Conservation (phyloP, 1,139 yeast genomes). For the Kodamaea sp. region DNA sequence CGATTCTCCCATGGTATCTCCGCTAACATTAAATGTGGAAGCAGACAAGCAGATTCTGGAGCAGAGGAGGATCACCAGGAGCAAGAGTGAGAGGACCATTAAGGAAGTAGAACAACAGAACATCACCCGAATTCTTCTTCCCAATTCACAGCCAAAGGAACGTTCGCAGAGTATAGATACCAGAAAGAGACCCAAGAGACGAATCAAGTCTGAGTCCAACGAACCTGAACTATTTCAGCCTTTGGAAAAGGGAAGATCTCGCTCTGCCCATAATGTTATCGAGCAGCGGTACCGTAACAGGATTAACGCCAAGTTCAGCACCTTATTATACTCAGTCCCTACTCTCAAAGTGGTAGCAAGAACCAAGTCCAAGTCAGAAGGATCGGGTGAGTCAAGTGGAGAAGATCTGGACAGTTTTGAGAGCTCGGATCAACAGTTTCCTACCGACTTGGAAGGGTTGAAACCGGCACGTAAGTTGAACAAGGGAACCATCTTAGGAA, state of each 20-base stretch:
- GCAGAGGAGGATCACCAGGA: too few relatives aligned
- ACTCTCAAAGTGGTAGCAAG: constrained; percentile 36
- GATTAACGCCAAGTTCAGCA: constrained; percentile 45
- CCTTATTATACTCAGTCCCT: constrained; percentile 44
- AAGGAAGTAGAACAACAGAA: too few relatives aligned
- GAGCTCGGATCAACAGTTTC: constrained; percentile 11
- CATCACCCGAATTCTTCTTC: too few relatives aligned
- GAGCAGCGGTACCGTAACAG: constrained; percentile 50
- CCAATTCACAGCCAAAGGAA: too few relatives aligned
- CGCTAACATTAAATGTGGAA: too few relatives aligned
- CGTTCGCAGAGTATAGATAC: too few relatives aligned
- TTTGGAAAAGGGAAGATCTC: constrained; percentile 15
- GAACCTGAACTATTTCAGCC: not conserved
- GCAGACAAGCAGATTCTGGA: too few relatives aligned
- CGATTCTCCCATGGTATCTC: too few relatives aligned
- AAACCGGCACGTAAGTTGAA: constrained; percentile 48
- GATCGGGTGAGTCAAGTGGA: constrained; percentile 16
- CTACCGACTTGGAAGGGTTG: constrained; percentile 39
- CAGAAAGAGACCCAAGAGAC: constrained; percentile 2
- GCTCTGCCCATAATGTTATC: constrained; percentile 46
- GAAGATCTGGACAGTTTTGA: constrained; percentile 17
- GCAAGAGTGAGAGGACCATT: too few relatives aligned
- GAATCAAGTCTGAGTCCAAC: constrained; percentile 9
- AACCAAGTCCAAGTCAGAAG: constrained; percentile 15
- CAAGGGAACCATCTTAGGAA: constrained; percentile 47